These are phyloP conservation scores for Monilinia aucupariae DNA, from an alignment of 2,329 filamentous ascomycete genomes.

Conservation along the genomic window DNA sequence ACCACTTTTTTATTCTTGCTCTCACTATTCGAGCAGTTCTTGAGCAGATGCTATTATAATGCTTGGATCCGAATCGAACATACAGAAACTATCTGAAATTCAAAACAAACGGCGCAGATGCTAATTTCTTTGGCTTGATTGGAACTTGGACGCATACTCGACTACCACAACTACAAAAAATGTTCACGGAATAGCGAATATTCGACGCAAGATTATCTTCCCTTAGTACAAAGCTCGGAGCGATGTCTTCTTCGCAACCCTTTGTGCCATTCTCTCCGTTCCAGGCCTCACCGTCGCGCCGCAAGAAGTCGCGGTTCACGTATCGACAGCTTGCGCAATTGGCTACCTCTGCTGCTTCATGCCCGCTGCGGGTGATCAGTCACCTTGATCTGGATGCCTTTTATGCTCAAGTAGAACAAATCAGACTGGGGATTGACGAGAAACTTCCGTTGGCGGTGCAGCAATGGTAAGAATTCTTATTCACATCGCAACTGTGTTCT, in stretches of 20 bases:
- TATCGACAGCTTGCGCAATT: conserved; percentile 77
- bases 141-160: not conserved
- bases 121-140: not conserved
- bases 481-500: not conserved
- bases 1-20: no score
- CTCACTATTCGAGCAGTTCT: not conserved
- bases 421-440: conserved; percentile 68
- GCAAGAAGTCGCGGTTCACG: conserved; percentile 66
- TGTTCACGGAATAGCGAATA: not conserved
- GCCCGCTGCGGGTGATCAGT: conserved; percentile 78
- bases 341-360: conserved; percentile 62
- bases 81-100: not conserved
- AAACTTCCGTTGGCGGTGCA: conserved; percentile 84
- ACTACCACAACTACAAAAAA: not conserved
- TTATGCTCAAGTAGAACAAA: conserved; percentile 94
- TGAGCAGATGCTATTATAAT: not conserved
- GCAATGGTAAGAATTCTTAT: conserved; percentile 59
- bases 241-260: conserved; percentile 44
- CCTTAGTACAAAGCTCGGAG: not conserved
- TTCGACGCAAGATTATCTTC: not conserved
- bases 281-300: conserved; percentile 15
- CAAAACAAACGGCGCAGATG: not conserved
- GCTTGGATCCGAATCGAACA: not conserved
- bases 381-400: conserved; percentile 97
- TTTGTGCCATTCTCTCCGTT: conserved; percentile 44